Evolutionary conservation across 2,329 filamentous ascomycete genomes (phyloP), one percentile per base, ranked within the genome.

Genomic region (Nannizzia gypsea): DNA sequence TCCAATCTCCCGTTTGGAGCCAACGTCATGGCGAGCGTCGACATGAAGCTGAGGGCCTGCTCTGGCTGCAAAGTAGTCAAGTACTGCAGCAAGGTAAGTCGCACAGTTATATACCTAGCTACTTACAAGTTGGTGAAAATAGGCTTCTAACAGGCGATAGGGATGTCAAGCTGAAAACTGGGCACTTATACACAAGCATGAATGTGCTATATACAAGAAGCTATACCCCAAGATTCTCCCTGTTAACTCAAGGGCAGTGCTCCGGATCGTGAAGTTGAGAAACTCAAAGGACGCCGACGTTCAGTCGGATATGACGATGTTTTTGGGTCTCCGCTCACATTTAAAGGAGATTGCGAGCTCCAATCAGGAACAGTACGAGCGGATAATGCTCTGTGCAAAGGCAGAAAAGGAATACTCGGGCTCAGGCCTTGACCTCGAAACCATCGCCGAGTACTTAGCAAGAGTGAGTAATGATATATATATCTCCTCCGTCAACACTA

Each of bases 141-240:
- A 36, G 9, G 8, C 31, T 13, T 13, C 17, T 28, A 61, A 50
- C n/a, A 59, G 60, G 15, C 31, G 34, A 50, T 61, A 85, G 81
- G 71, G 67, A 28, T 87, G 83, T 67, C 83, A 87, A 72, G 71
- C 74, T 48, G 75, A 77, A 65, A 78, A 82, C 26, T 87, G 83
- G 83, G 80, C 77, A 57, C 73, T 76, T 17, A 74, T 75, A 8
- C 83, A 87, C 71, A 83, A 82, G 59, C 70, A 79, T 60, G 82
- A 85, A 70, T 87, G 83, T 66, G 75, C 78, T 28, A 74, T 80
- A 5, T 79, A 80, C 58, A 73, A 74, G 48, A 69, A 69, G 6
- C 68, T 81, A 3, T 68, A 72, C 22, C 78, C 77, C 1, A 71
- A 70, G 3, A 65, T 79, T 20, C 71, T 85, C 2, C 83, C 83